These are phyloP conservation scores for Pythium brachiatum DNA, from an alignment of 352 stramenopile genomes.

Conservation along the genomic window DNA sequence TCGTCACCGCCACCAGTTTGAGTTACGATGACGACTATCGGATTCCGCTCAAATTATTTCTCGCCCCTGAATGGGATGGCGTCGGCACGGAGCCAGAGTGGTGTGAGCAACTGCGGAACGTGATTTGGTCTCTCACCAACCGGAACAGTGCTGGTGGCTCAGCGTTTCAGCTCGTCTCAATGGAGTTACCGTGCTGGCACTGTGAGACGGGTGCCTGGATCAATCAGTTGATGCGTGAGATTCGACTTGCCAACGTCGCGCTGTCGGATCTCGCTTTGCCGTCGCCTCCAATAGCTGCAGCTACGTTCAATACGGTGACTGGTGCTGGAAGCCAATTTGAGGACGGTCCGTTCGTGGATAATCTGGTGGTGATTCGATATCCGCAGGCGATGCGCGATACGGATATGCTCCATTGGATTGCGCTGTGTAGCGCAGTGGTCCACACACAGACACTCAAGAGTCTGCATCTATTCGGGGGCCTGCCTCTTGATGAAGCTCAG, in stretches of 20 bases:
- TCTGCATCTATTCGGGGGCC: neutral
- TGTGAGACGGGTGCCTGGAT: neutral
- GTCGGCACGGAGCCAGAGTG: neutral
- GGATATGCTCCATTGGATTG: neutral
- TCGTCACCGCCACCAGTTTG: neutral
- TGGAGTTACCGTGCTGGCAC: neutral
- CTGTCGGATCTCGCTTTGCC: neutral
- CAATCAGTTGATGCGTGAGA: neutral
- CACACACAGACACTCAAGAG: neutral
- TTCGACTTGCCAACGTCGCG: neutral
- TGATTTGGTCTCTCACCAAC: neutral
- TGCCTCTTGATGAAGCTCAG: neutral
- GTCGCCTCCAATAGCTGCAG: neutral
- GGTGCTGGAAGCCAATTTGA: neutral
- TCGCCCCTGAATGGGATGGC: neutral
- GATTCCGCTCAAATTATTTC: neutral
- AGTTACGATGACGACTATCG: neutral
- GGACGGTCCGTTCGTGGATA: neutral
- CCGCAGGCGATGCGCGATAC: neutral
- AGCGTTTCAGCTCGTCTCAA: neutral
- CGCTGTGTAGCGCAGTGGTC: neutral
- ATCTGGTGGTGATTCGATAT: neutral
- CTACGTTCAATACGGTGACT: neutral
- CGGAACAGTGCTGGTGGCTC: neutral
- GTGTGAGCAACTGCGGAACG: neutral